Conservation (phyloP, 192 early-diverging fungal species). For the Backusella parvicylindrica region DNA sequence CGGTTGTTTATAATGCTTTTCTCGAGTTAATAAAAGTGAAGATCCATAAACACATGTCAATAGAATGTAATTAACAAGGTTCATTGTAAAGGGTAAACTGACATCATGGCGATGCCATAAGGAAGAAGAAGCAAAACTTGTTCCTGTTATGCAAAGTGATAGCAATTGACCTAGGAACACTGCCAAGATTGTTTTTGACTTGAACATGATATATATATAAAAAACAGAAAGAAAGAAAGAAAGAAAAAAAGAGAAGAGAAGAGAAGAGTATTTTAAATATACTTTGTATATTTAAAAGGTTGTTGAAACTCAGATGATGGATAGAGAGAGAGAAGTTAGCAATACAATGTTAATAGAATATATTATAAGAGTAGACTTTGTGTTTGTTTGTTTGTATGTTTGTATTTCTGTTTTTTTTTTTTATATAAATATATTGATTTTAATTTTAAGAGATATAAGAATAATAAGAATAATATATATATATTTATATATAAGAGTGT, state of each 20-base stretch:
- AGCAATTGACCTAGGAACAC: constrained; percentile 18
- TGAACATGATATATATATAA: background rate
- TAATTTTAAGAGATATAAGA: too few species aligned
- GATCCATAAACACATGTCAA: constrained; percentile 17
- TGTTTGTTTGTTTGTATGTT: too few species aligned
- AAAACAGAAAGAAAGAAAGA: background rate
- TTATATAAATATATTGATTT: too few species aligned
- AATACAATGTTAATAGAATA: too few species aligned
- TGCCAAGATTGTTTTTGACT: constrained; percentile 3
- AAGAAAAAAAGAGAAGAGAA: background rate
- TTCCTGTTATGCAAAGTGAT: constrained; percentile 23
- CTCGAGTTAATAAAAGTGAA: background rate
- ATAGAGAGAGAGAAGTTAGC: background rate
- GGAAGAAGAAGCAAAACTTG: constrained; percentile 19
- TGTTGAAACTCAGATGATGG: background rate
- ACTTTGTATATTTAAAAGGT: background rate
- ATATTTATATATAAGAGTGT: background rate
- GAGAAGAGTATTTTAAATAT: background rate
- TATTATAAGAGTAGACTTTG: background rate
- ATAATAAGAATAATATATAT: background rate
- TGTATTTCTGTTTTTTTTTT: too few species aligned
- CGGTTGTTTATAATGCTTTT: background rate
- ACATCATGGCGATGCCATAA: constrained; percentile 17
- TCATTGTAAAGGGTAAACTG: constrained; percentile 22
- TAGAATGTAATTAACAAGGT: constrained; percentile 6